Percentiles rank a stretch among this genome's conserved stretches.
These are phyloP conservation scores for Vicia villosa DNA, from an alignment of 306 rosid genomes.

Conservation along the genomic window DNA sequence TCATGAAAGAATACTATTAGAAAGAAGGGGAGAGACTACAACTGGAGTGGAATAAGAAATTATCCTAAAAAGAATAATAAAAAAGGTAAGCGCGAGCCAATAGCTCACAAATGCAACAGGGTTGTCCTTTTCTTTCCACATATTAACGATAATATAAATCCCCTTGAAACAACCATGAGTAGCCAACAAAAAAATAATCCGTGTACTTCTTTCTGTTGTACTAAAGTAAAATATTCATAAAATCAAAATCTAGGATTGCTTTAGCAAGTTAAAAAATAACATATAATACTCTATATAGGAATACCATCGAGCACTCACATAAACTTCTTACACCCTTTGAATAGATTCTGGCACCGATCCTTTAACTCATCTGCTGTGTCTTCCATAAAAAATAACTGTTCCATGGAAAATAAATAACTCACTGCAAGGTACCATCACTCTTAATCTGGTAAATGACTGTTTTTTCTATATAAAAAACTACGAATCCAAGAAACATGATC, in stretches of 20 bases:
- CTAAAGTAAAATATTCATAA: constrained; percentile 18
- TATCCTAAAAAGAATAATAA: constrained; percentile 20
- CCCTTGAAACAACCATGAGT: constrained; percentile 27
- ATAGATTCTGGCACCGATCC: constrained; percentile 73
- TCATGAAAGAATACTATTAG: not conserved
- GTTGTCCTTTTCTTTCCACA: constrained; percentile 12
- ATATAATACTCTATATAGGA: not conserved
- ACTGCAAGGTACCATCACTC: not conserved
- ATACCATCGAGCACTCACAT: constrained; percentile 60
- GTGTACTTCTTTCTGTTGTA: not conserved
- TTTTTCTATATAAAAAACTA: constrained; percentile 9
- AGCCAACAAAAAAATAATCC: constrained; percentile 24
- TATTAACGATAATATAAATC: constrained; percentile 27
- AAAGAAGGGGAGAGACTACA: constrained; percentile 22
- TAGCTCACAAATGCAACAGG: constrained; percentile 20
- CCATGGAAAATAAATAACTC: constrained; percentile 31
- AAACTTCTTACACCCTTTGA: constrained; percentile 73
- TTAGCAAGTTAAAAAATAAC: constrained; percentile 13
- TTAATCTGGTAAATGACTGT: not conserved
- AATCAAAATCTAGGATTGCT: constrained; percentile 22
- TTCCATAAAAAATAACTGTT: constrained; percentile 72
- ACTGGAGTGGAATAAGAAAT: constrained; percentile 8
- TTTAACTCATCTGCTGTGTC: constrained; percentile 73
- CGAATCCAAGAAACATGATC: constrained; percentile 13
- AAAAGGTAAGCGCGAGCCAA: constrained; percentile 1